Conservation (phyloP, 305 asterid species). For the Plantago rigida region DNA sequence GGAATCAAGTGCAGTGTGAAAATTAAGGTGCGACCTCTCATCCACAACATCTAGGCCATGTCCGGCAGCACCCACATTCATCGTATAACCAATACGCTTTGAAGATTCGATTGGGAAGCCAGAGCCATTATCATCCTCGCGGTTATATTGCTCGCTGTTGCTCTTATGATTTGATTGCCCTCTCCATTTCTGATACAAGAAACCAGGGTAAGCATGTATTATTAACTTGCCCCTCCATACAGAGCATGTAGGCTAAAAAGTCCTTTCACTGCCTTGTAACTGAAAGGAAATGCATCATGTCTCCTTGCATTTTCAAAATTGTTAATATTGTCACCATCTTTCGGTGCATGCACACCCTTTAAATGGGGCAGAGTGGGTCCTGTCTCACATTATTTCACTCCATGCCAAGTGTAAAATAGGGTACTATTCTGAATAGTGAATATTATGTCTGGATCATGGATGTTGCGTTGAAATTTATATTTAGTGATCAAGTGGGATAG, state of each 20-base stretch:
- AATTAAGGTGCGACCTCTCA: slow-evolving; percentile 20
- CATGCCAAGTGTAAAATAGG: too few relatives aligned
- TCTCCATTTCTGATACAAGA: slow-evolving; percentile 34
- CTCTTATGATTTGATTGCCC: slow-evolving; percentile 38
- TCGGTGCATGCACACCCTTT: too few relatives aligned
- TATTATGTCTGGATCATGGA: too few relatives aligned
- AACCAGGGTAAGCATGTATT: background rate
- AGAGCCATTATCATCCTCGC: slow-evolving; percentile 38
- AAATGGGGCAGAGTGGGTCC: too few relatives aligned
- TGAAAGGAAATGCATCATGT: too few relatives aligned
- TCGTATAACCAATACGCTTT: slow-evolving; percentile 29
- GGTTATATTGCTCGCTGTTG: slow-evolving; percentile 40
- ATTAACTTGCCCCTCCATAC: background rate
- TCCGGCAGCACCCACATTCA: slow-evolving; percentile 26
- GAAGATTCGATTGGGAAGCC: slow-evolving; percentile 38
- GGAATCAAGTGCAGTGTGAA: slow-evolving; percentile 24
- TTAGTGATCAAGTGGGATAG: too few relatives aligned
- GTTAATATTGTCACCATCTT: too few relatives aligned
- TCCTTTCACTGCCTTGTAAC: too few relatives aligned
- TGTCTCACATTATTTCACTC: too few relatives aligned
- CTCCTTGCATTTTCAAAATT: too few relatives aligned
- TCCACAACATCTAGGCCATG: slow-evolving; percentile 22
- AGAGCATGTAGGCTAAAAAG: background rate
- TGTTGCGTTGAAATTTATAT: background rate
- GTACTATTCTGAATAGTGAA: background rate